phyloP scores from a whole-genome alignment of 139 green algal species.

The Penium margaritaceum region DNA sequence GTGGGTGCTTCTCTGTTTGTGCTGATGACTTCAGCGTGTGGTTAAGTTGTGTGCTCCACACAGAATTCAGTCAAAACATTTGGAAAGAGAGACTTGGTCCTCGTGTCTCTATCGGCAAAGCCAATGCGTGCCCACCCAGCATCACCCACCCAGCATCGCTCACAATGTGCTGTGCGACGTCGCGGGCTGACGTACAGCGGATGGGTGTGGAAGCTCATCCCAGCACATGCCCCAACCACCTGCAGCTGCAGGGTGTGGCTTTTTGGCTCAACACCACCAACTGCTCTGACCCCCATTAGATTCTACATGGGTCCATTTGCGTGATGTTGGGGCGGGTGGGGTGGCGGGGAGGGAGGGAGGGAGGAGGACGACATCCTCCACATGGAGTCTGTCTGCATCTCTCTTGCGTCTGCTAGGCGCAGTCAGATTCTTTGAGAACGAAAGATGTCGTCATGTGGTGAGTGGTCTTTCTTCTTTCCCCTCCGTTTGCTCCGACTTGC shows the following conservation, averaged over 20 bases:
- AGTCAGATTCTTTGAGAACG: not conserved
- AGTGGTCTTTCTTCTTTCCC: too few species aligned
- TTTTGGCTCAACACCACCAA: not conserved
- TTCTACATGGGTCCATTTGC: not conserved
- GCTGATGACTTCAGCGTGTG: too few species aligned
- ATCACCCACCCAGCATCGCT: too few species aligned
- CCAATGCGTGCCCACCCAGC: too few species aligned
- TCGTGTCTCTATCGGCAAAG: not conserved
- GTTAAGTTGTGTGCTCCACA: not conserved
- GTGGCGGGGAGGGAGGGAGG: too few species aligned
- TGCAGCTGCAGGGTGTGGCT: slow-evolving; percentile 4
- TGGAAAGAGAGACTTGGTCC: not conserved
- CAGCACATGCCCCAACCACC: slow-evolving; percentile 21
- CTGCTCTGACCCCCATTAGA: not conserved
- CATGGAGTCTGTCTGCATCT: not conserved
- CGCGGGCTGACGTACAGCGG: too few species aligned
- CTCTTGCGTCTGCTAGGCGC: too few species aligned
- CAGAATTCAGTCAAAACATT: not conserved
- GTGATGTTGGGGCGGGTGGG: not conserved
- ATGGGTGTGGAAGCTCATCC: too few species aligned
- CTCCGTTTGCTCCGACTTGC: not conserved
- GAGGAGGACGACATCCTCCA: not conserved
- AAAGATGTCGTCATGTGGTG: not conserved
- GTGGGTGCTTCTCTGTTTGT: not conserved
- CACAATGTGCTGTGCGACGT: too few species aligned